These are phyloP conservation scores for Aspergillus ochraceoroseus DNA, from an alignment of 2,329 filamentous ascomycete genomes.

Conservation along the genomic window DNA sequence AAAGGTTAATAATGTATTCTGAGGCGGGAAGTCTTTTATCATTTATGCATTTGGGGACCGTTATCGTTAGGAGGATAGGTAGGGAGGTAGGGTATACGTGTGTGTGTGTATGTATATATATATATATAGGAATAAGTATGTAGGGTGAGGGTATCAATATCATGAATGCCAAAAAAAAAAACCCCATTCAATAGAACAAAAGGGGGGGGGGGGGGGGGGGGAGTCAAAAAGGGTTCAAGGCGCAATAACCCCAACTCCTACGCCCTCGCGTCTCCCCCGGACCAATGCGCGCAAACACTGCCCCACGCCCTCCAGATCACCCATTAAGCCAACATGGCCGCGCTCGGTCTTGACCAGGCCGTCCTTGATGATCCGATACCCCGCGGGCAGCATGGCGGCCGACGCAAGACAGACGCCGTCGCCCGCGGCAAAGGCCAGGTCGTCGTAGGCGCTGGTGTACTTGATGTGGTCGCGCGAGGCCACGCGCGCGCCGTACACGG, in stretches of 20 bases:
- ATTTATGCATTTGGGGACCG: too few species aligned
- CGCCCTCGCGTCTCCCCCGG: conserved; percentile 63
- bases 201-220: background rate
- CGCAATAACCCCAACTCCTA: conserved; percentile 55
- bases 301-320: conserved; percentile 77
- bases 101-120: too few species aligned
- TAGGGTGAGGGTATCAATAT: too few species aligned
- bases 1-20: too few species aligned
- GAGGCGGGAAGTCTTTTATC: too few species aligned
- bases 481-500: conserved; percentile 76
- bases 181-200: conserved; percentile 10
- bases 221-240: background rate
- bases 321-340: conserved; percentile 81
- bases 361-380: conserved; percentile 68
- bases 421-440: conserved; percentile 77
- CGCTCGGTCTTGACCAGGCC: conserved; percentile 74
- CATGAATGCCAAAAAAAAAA: too few species aligned
- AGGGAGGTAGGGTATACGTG: too few species aligned
- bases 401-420: conserved; percentile 84
- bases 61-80: too few species aligned
- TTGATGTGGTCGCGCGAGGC: conserved; percentile 67
- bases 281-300: conserved; percentile 65
- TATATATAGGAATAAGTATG: too few species aligned
- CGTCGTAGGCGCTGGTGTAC: conserved; percentile 73
- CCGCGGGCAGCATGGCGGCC: conserved; percentile 77